Evolutionary conservation across 2,329 filamentous ascomycete genomes (phyloP).

Genomic region (Pezicula neosporulosa): DNA sequence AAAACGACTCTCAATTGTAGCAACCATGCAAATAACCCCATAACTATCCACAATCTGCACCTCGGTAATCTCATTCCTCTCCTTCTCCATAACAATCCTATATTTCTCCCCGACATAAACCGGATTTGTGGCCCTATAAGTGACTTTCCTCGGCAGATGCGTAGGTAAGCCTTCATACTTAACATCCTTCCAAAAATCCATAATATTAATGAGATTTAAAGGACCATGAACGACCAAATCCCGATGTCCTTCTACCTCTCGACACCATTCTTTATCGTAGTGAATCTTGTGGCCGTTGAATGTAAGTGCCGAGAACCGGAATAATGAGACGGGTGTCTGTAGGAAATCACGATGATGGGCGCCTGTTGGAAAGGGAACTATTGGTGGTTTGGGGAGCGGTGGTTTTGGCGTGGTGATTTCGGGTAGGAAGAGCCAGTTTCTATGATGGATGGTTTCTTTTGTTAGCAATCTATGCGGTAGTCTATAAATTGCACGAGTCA

Average conservation of each 20-base stretch:
- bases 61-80: conserved; percentile 9
- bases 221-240: conserved; percentile 75
- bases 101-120: conserved; percentile 42
- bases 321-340: conserved; percentile 41
- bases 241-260: conserved; percentile 51
- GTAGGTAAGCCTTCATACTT: not conserved
- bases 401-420: not conserved
- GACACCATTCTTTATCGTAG: conserved; percentile 56
- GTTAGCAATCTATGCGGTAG: conserved; percentile 3
- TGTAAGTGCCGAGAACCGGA: conserved; percentile 77
- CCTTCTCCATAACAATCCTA: conserved; percentile 33
- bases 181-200: conserved; percentile 59
- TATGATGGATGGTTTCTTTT: no score
- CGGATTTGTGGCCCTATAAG: conserved; percentile 41
- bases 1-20: not conserved
- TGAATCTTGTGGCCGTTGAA: conserved; percentile 84
- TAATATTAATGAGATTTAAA: conserved; percentile 66
- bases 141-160: conserved; percentile 26
- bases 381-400: not conserved
- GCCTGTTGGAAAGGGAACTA: not conserved
- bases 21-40: not conserved
- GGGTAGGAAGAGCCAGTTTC: conserved; percentile 10
- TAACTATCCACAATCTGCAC: conserved; percentile 1
- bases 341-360: conserved; percentile 21
- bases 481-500: conserved; percentile 40